phyloP scores from a whole-genome alignment of 2,329 filamentous ascomycete genomes.

The Cercospora sp. region DNA sequence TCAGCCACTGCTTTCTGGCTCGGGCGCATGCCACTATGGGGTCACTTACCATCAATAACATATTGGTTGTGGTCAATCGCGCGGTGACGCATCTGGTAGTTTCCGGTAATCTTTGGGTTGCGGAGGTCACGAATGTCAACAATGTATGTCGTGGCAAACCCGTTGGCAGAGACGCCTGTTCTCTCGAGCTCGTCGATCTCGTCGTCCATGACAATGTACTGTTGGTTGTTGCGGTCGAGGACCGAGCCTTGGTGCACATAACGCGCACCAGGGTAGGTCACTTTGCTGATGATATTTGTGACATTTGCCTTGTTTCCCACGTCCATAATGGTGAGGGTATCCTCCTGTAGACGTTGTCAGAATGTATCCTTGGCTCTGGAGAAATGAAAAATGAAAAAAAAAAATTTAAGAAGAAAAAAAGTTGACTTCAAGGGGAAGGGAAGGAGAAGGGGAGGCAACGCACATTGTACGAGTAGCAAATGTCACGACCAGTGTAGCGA shows the following conservation, averaged over 20 bases:
- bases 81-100: slow-evolving; percentile 39
- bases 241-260: slow-evolving; percentile 59
- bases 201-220: slow-evolving; percentile 55
- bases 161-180: neutral
- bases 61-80: slow-evolving; percentile 48
- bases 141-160: slow-evolving; percentile 47
- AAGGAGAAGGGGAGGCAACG: neutral
- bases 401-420: neutral
- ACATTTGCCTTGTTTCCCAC: slow-evolving; percentile 33
- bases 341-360: too few relatives aligned
- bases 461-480: slow-evolving; percentile 54
- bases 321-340: too few relatives aligned
- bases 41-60: slow-evolving; percentile 36
- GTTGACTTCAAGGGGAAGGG: neutral
- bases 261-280: slow-evolving; percentile 49
- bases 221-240: slow-evolving; percentile 42
- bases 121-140: slow-evolving; percentile 52
- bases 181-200: slow-evolving; percentile 52
- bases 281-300: slow-evolving; percentile 49
- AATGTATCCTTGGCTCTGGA: too few relatives aligned
- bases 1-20: neutral
- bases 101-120: slow-evolving; percentile 44
- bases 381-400: too few relatives aligned
- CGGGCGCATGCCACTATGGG: too few relatives aligned
- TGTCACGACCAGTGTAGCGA: slow-evolving; percentile 49